A percentile compares a stretch with the other conserved stretches of the same genome.
Conservation (phyloP, 108 stramenopile genomes). For the Asterionellopsis glacialis region DNA sequence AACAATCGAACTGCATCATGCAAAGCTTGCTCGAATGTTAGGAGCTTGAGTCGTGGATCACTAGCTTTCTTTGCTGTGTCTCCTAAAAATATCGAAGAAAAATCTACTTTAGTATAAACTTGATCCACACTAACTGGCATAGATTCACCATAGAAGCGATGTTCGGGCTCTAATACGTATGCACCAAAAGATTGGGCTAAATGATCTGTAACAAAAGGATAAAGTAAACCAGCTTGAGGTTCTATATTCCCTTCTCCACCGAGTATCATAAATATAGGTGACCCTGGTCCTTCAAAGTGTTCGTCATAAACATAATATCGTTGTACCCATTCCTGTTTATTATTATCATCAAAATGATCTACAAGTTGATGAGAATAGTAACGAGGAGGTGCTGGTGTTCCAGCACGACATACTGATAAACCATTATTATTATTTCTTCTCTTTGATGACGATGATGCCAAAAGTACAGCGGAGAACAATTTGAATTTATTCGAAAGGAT, state of each 20-base stretch:
- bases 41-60: slow-evolving; percentile 28
- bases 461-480: no score
- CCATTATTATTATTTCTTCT: no score
- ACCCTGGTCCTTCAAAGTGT: slow-evolving; percentile 65
- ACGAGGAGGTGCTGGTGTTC: slow-evolving; percentile 1
- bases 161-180: slow-evolving; percentile 68
- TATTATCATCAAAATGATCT: slow-evolving; percentile 33
- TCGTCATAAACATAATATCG: slow-evolving; percentile 49
- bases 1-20: slow-evolving; percentile 27
- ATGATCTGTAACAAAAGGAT: slow-evolving; percentile 62
- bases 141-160: slow-evolving; percentile 81
- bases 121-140: slow-evolving; percentile 25
- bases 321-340: slow-evolving; percentile 30
- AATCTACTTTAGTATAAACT: neutral
- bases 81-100: slow-evolving; percentile 12
- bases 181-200: slow-evolving; percentile 64
- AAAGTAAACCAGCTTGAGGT: slow-evolving; percentile 35
- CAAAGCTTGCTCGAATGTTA: slow-evolving; percentile 68
- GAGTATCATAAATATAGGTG: slow-evolving; percentile 68
- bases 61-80: slow-evolving; percentile 10
- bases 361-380: slow-evolving; percentile 45
- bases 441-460: no score
- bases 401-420: neutral
- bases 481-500: no score
- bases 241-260: slow-evolving; percentile 72